A percentile compares a stretch with the other conserved stretches of the same genome.
These are phyloP conservation scores for Austroboletus novae-zelandiae DNA, from an alignment of 1,284 basidiomycete genomes.

Conservation along the genomic window DNA sequence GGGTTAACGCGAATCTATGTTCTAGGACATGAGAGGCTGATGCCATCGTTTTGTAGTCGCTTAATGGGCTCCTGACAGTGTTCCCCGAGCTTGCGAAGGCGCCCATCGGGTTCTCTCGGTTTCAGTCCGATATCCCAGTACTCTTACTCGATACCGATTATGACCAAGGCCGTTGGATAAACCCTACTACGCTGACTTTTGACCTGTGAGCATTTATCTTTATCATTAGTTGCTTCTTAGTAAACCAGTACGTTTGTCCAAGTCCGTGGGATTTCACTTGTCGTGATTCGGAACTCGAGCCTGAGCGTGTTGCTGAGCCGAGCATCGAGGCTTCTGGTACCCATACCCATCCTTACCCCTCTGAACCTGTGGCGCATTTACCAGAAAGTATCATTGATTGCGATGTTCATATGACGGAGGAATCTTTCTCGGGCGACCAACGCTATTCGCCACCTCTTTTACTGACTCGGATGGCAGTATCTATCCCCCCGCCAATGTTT, in stretches of 20 bases:
- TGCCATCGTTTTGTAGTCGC: conserved; percentile 17
- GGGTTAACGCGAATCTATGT: conserved; percentile 1
- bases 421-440: conserved; percentile 6
- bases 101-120: conserved; percentile 22
- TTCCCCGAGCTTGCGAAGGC: conserved; percentile 27
- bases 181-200: conserved; percentile 19
- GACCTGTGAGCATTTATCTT: conserved; percentile 20
- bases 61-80: conserved; percentile 12
- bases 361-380: neutral
- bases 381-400: neutral
- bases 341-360: neutral
- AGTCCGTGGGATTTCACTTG: conserved; percentile 31
- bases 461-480: too few relatives aligned
- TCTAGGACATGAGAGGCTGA: conserved; percentile 11
- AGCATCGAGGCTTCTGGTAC: neutral
- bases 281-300: conserved; percentile 21
- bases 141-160: conserved; percentile 18
- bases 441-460: neutral
- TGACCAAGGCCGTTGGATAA: conserved; percentile 16
- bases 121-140: conserved; percentile 29
- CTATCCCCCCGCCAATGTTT: neutral
- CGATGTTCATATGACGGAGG: conserved; percentile 15
- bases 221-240: neutral
- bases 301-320: neutral
- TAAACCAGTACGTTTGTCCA: neutral